Conservation (phyloP, 1,284 basidiomycete genomes). For the Blastosporella zonata region DNA sequence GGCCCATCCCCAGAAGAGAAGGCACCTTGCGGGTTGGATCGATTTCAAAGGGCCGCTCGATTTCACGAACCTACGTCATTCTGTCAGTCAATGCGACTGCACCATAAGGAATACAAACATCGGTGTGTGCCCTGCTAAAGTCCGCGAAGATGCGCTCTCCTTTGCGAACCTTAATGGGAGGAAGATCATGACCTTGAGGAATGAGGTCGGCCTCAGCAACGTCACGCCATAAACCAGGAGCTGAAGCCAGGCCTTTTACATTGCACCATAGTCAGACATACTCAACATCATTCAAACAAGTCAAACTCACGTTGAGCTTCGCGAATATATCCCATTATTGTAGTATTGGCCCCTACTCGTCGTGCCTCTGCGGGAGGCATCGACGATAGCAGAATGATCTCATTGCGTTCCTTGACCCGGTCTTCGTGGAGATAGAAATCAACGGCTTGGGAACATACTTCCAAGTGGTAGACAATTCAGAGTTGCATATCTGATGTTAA, state of each 20-base stretch:
- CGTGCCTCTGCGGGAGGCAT: conserved; percentile 7
- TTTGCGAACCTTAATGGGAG: conserved; percentile 26
- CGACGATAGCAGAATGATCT: conserved; percentile 32
- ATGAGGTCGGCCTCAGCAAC: conserved; percentile 25
- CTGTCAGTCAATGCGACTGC: conserved; percentile 10
- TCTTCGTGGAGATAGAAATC: conserved; percentile 44
- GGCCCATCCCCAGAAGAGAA: conserved; percentile 34
- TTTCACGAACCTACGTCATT: conserved; percentile 24
- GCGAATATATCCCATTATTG: conserved; percentile 40
- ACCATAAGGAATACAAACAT: conserved; percentile 26
- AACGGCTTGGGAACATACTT: conserved; percentile 35
- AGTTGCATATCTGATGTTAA: neutral
- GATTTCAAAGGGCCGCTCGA: conserved; percentile 32
- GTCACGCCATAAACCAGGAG: conserved; percentile 32
- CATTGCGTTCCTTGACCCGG: conserved; percentile 28
- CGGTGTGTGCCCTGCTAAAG: conserved; percentile 36
- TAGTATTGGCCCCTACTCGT: conserved; percentile 26
- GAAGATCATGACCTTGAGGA: conserved; percentile 25
- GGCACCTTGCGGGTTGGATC: conserved; percentile 32
- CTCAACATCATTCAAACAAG: neutral
- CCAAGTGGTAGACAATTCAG: neutral
- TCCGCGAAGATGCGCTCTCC: conserved; percentile 37
- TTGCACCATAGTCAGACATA: conserved; percentile 16
- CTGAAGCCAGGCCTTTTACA: conserved; percentile 16
- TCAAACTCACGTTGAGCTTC: conserved; percentile 38